These are phyloP conservation scores for Aureobasidium sp. DNA, from an alignment of 2,329 filamentous ascomycete genomes.

Conservation along the genomic window DNA sequence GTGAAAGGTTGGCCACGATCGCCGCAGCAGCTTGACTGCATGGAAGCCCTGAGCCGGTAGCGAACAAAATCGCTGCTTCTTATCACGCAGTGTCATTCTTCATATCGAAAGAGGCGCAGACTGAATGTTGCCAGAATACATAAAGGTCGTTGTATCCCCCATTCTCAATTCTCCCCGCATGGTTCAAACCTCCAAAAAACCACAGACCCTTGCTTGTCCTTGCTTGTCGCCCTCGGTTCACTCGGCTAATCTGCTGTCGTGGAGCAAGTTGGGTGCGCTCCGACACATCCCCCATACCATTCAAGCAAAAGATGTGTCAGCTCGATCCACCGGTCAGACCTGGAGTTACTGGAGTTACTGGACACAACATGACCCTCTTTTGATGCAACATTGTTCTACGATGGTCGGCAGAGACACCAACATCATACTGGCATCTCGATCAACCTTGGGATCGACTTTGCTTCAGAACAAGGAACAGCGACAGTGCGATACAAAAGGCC, in stretches of 20 bases:
- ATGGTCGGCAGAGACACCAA: neutral
- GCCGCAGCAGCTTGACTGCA: neutral
- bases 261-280: neutral
- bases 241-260: neutral
- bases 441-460: neutral
- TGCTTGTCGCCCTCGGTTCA: neutral
- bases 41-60: neutral
- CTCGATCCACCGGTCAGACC: neutral
- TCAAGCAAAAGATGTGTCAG: neutral
- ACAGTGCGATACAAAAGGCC: neutral
- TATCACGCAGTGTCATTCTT: neutral
- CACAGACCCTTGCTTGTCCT: slow-evolving; percentile 3
- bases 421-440: neutral
- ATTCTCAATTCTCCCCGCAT: neutral
- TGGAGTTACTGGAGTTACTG: neutral
- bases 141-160: neutral
- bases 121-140: neutral
- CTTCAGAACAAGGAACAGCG: neutral
- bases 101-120: neutral
- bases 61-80: neutral
- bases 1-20: neutral
- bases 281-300: slow-evolving; percentile 6
- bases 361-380: neutral
- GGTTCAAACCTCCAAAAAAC: neutral
- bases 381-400: neutral